A percentile compares a stretch with the other conserved stretches of the same genome.
Conservation (phyloP, 768 basidiomycete genomes). For the Sporobolomyces pararoseus region DNA sequence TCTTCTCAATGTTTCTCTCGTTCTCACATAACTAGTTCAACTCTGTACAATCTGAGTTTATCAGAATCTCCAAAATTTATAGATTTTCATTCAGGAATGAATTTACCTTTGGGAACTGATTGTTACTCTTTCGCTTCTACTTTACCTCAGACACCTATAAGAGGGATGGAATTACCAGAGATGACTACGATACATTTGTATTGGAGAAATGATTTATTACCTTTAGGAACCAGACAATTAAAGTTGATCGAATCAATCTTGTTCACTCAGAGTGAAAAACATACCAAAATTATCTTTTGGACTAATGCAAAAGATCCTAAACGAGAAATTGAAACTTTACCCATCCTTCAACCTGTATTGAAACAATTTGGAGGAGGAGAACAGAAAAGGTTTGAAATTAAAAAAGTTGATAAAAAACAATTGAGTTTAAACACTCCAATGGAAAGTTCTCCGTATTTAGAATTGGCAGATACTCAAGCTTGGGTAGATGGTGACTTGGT, state of each 20-base stretch:
- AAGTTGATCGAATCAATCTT: conserved; percentile 91
- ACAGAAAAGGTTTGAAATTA: conserved; percentile 61
- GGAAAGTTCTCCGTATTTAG: conserved; percentile 62
- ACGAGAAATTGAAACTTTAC: conserved; percentile 50
- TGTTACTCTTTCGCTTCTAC: conserved; percentile 92
- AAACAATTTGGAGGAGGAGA: conserved; percentile 24
- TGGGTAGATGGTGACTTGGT: conserved; percentile 95
- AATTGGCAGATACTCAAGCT: conserved; percentile 67
- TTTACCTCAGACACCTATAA: conserved; percentile 54
- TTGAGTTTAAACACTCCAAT: conserved; percentile 75
- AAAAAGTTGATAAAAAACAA: conserved; percentile 62
- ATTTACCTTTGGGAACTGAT: conserved; percentile 73
- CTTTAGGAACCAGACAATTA: conserved; percentile 77
- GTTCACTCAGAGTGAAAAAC: conserved; percentile 71
- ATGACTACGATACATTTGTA: conserved; percentile 77
- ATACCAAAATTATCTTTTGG: conserved; percentile 76
- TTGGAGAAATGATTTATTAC: conserved; percentile 83
- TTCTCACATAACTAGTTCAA: conserved; percentile 56
- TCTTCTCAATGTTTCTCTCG: conserved; percentile 68
- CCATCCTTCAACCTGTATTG: conserved; percentile 24
- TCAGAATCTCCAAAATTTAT: conserved; percentile 62
- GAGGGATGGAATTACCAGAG: conserved; percentile 40
- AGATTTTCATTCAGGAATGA: conserved; percentile 74
- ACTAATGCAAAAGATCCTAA: conserved; percentile 68
- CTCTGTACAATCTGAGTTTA: conserved; percentile 61